Base-by-base conservation (phyloP, 1,139 yeast genomes). In the Hansenula sp. region DNA sequence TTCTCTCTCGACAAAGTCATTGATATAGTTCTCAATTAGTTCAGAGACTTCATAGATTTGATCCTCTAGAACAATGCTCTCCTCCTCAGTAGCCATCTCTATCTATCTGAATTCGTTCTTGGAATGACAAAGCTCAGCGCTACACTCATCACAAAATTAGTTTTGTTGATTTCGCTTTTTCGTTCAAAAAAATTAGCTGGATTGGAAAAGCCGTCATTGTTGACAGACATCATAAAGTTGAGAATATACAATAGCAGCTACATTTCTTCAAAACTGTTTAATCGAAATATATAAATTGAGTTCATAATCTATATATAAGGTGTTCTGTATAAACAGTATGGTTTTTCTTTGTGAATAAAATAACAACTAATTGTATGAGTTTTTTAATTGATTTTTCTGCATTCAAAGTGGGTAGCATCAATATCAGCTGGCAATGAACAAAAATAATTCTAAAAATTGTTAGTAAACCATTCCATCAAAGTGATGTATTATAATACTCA, bases 361-460 rank as follows among this genome's bases (percentile, higher is more conserved):
- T n/a, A n/a, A n/a, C n/a, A n/a, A n/a, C n/a, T n/a, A n/a, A n/a
- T n/a, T n/a, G n/a, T n/a, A n/a, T n/a, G n/a, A n/a, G n/a, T n/a
- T n/a, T n/a, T n/a, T 31, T 30, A 44, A 25, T 37, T 39, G 30
- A 53, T 50, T 36, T 44, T 49, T 44, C 55, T 50, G 43, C 58
- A 54, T 31, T 52, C 57, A 34, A 54, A 54, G 28, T 52, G 55
- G 1, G 57, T 54, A 14, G 50, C 47, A 12, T 40, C 42, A 4
- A 53, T 36, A 2, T 52, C 48, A 2, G 50, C 44, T 14, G 58
- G 54, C 1, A 54, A 36, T 3, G 58, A 53, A 38, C 58, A 54
- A 37, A 51, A 53, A 43, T 45, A 54, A 28, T 46, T 49, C 57
- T 52, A 16, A n/a, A 33, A 19, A 7, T 6, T 14, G 27, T 22